Base-by-base conservation (phyloP, 495 filamentous ascomycete species). In the Annulohypoxylon moriforme region DNA sequence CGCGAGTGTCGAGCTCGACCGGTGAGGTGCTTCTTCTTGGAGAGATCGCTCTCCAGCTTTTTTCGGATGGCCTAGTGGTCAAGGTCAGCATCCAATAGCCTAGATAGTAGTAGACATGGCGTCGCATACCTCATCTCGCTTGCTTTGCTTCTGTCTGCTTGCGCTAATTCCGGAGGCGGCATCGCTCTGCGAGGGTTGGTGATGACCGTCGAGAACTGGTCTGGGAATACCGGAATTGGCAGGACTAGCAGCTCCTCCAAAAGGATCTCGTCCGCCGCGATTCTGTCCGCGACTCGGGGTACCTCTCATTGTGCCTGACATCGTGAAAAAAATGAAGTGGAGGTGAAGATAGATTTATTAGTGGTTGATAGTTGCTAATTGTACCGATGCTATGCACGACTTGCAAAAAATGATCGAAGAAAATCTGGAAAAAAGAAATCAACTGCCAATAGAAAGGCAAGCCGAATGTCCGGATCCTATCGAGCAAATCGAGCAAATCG, bases 1-100 rank as follows among this genome's bases (percentile, higher is more conserved):
- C 94, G 90, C 50, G 91, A 92, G 68, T 91, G 91, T 68, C 94
- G 89, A 49, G 94, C 89, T 66, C 94, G 90, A 63, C 87, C 83
- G 60, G 89, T 87, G 46, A 88, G 83, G 68, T 94, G 89, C 81
- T 92, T 97, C 86, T 98, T 98, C 81, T 98, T 99, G 86, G 88
- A 96, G 84, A 99, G 93, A 79, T 99, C 96, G 74, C 87, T 93
- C 85, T 98, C 96, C 86, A 98, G 88, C 85, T 97, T 98, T 69
- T 90, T 91, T 71, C 96, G 93, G 79, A 99, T 98, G 42, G 96
- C 96, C 96, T 99, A 75, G 42, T 58, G 58, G 36, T 38, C 47
- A 50, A 46, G 18, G 70, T 82, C 64, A 81, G 82, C 34, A 74
- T 71, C 60, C 61, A 71, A 71, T 74, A 50, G 60, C 61, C 34